A percentile compares a stretch with the other conserved stretches of the same genome.
Evolutionary conservation across 345 rosid genomes (phyloP).

Genomic region (Gossypium raimondii): DNA sequence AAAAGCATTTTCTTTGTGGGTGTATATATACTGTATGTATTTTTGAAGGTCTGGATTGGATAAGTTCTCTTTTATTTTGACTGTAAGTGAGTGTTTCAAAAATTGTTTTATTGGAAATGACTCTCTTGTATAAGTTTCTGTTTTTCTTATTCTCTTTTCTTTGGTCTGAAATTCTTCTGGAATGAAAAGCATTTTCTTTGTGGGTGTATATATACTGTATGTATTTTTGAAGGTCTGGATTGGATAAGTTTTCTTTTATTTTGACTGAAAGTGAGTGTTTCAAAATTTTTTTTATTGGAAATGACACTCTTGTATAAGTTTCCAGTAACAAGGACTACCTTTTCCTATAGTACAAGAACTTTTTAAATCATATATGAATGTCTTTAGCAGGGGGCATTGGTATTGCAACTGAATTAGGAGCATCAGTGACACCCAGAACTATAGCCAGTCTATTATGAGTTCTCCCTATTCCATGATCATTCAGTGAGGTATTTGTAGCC

Average conservation of each 20-base stretch:
- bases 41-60: no score
- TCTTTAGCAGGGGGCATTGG: conserved; percentile 16
- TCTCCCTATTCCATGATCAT: conserved; percentile 7
- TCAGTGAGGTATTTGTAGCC: conserved; percentile 9
- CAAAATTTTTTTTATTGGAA: not conserved
- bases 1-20: not conserved
- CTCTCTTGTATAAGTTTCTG: conserved; percentile 1
- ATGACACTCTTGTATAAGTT: conserved; percentile 2
- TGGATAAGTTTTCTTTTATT: not conserved
- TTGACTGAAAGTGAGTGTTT: not conserved
- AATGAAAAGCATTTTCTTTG: not conserved
- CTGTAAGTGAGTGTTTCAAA: not conserved
- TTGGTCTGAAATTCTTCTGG: not conserved
- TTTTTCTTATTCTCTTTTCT: not conserved
- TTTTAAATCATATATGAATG: conserved; percentile 21
- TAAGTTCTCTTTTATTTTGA: no score
- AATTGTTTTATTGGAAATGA: not conserved
- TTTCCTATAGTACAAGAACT: not conserved
- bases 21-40: no score
- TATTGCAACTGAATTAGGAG: conserved; percentile 24
- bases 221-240: not conserved
- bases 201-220: not conserved
- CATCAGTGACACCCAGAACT: conserved; percentile 15
- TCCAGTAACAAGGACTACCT: not conserved
- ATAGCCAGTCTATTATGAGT: conserved; percentile 15